Evolutionary conservation across 2,329 filamentous ascomycete genomes (phyloP), one percentile per base, ranked within the genome.

Genomic region (Aspergillus pseudonomiae): DNA sequence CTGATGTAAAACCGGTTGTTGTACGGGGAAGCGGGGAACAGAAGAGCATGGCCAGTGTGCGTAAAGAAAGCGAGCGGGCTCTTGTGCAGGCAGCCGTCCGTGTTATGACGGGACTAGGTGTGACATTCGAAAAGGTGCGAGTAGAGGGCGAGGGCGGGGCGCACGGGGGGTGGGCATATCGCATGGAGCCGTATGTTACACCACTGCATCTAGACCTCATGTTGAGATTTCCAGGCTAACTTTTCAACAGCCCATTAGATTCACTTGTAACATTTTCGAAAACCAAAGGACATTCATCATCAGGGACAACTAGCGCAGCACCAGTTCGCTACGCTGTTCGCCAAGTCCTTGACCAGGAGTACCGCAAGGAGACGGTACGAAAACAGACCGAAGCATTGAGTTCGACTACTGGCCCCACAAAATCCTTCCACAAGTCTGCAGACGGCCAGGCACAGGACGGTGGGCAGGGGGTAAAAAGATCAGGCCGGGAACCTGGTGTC

Each of bases 281-380:
- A 64, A 68, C 66, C 9, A 75, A 73, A 62, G 71, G 60, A n/a
- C 46, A 72, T 24, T 72, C 68, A n/a, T 72, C 68, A n/a, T 66
- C 84, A 2, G 74, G 84, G 4, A 71, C 82, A 2, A 80, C 86
- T 19, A 85, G 86, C 2, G 86, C 87, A 11, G 88, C 88, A 0
- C 93, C 92, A 0, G 92, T 92, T 0, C 88, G 95, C n/a, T 99
- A 93, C 73, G 94, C 94, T 1, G 90, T 99, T 6, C 89, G 95
- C 26, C 94, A 97, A 76, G 94, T 97, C 10, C 85, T 99, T 1
- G 93, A 97, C 73, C 92, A 95, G 75, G 94, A 98, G 76, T 91
- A 94, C 71, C 88, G 87, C 64, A 92, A 91, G 73, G 90, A 92
- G 55, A 85, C 89, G 14, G 81, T 86, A 34, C 81, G 88, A 39